A percentile compares a stretch with the other conserved stretches of the same genome.
phyloP scores from a whole-genome alignment of 2,329 filamentous ascomycete species.

The Remersonia thermophila region DNA sequence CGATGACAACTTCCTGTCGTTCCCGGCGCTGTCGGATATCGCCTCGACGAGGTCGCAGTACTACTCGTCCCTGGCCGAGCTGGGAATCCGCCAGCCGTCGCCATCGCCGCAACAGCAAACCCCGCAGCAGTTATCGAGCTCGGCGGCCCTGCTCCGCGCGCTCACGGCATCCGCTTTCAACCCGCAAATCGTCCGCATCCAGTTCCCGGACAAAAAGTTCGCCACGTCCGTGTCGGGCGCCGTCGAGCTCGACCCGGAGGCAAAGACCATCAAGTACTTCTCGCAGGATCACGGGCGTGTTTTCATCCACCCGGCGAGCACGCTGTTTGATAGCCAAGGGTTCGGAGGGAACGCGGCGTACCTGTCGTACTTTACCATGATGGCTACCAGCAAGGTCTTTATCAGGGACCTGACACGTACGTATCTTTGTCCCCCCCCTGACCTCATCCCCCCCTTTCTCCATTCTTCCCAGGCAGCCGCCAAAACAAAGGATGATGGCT shows the following conservation, averaged over 20 bases:
- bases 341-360: constrained; percentile 68
- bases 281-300: constrained; percentile 74
- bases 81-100: constrained; percentile 47
- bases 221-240: constrained; percentile 76
- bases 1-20: constrained; percentile 71
- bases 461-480: not conserved
- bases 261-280: constrained; percentile 84
- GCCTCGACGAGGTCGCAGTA: constrained; percentile 77
- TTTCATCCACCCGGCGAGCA: constrained; percentile 84
- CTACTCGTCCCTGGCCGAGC: constrained; percentile 71
- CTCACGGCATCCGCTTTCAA: constrained; percentile 62
- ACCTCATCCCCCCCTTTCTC: not conserved
- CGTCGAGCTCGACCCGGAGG: constrained; percentile 86
- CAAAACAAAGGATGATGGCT: too few relatives aligned
- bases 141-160: constrained; percentile 48
- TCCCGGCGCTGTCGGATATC: constrained; percentile 78
- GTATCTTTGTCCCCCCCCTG: constrained; percentile 24
- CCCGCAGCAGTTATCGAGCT: constrained; percentile 22
- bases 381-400: constrained; percentile 85
- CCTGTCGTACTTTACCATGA: constrained; percentile 82
- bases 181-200: constrained; percentile 83
- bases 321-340: constrained; percentile 68
- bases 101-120: too few relatives aligned
- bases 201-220: constrained; percentile 93
- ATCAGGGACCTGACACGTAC: constrained; percentile 79